Base-by-base conservation (phyloP, 257 asterid genomes). In the Gardenia jasminoides region DNA sequence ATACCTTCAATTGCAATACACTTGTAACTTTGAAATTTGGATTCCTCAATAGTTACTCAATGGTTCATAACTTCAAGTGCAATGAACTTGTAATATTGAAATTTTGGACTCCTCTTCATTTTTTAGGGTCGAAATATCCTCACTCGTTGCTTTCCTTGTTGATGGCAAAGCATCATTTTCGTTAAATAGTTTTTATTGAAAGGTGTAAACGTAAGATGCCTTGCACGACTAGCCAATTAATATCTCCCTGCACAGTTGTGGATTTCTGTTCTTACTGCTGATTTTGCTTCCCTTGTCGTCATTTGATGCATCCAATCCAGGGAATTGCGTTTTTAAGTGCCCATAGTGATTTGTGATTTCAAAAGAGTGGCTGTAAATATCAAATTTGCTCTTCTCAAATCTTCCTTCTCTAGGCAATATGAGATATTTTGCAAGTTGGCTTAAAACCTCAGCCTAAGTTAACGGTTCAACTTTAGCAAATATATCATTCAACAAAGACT, bases 401-500 rank as follows among this genome's bases (percentile, higher is more conserved):
- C 50, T 2, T 0, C 13, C 44, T 22, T 73, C 9, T 43, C 31
- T 17, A 28, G 28, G 68, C 39, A 39, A 15, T 68, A 22, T 43
- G 10, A 67, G 11, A 43, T 28, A n/a, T 20, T 48, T 11, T 36
- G 58, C 44, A 76, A 33, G 79, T 82, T n/a, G n/a, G 82, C 83
- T 79, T 62, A 62, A 75, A 64, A 72, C 48, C 39, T 39, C 65
- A 58, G 30, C 52, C 61, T 26, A 31, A 43, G 50, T 39, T 67
- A 75, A 82, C 70, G 83, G 78, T 48, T 61, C 39, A 31, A 54
- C 77, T 75, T 70, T 39, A 36, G 22, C 71, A 68, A n/a, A n/a
- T n/a, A 10, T 71, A 66, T 56, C 24, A 75, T 85, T 83, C 87
- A 72, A 82, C n/a, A 76, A 76, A 76, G 80, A 54, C 82, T 83